Evolutionary conservation across 2,329 filamentous ascomycete genomes (phyloP), one percentile per base, ranked within the genome.

Genomic region (Aspergillus neoniger): DNA sequence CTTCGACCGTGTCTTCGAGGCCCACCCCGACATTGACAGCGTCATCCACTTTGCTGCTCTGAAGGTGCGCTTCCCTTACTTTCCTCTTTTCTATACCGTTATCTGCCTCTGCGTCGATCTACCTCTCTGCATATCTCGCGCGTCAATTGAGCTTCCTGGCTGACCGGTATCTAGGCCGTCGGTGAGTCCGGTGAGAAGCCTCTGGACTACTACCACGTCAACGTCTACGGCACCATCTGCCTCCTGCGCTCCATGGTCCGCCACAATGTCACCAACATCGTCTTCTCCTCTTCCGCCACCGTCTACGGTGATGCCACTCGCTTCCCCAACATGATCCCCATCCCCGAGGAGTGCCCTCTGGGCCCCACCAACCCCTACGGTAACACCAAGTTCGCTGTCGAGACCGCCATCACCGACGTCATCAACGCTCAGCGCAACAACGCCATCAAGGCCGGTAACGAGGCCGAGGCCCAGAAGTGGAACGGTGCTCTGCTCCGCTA

Each of bases 11-110:
- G 90, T 98, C 70, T 97, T 99, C 75, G 83, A 86, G 65, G 90
- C 90, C 74, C 90, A 98, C 80, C 92, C 93, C 55, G 89, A 91
- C 72, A 97, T 99, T 73, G 92, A 97, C 85, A 96, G 91, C 76
- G 95, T 98, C 67, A 98, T 99, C 72, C 95, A 99, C 83, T 99
- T 99, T 76, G 96, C 95, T 65, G 95, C 95, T 23, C 85, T 99
- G 69, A 99, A 99, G 90, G 91, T 90, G 79, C 12, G 57, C 48
- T 44, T 12, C 28, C 28, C 9, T 9, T 10, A 30, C 25, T 4
- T 61, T 54, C 10, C 4, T 30, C 9, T 12, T 12, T 7, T 32
- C 9, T 32, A 32, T 32, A 14, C 32, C 1, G 0, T 14, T 36
- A 0, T 2, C 12, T 36, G 10, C 30, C 12, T 12, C 12, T 14